Conservation (phyloP, 495 filamentous ascomycete species). For the Penicillium lividum region DNA sequence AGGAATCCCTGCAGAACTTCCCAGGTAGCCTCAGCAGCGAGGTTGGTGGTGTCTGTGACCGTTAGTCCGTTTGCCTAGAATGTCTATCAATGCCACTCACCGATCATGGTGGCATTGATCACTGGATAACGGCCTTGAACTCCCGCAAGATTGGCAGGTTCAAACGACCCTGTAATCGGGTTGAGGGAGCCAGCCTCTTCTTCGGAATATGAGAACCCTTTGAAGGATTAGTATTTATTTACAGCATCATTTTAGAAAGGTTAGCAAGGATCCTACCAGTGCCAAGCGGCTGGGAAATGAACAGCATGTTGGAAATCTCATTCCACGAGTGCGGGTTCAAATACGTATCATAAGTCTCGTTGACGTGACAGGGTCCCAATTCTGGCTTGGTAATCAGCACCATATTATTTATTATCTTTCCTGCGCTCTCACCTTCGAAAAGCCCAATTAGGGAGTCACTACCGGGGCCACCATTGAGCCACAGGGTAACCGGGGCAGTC, state of each 20-base stretch:
- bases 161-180: conserved; percentile 42
- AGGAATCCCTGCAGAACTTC: conserved; percentile 60
- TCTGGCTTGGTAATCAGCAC: conserved; percentile 49
- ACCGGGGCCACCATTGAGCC: conserved; percentile 61
- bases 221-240: not conserved
- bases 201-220: conserved; percentile 57
- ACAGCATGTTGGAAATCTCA: conserved; percentile 63
- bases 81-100: conserved; percentile 12
- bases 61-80: not conserved
- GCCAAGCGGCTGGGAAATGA: conserved; percentile 60
- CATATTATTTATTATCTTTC: conserved; percentile 51
- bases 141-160: conserved; percentile 42
- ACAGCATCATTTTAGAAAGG: not conserved
- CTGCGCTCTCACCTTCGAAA: conserved; percentile 51
- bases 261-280: conserved; percentile 40
- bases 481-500: conserved; percentile 54
- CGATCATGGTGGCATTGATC: conserved; percentile 47
- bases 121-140: conserved; percentile 49
- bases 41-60: conserved; percentile 48
- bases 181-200: conserved; percentile 45
- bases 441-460: conserved; percentile 61
- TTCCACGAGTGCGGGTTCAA: conserved; percentile 61
- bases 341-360: conserved; percentile 51
- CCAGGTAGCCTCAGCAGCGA: conserved; percentile 57
- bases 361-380: conserved; percentile 61